Conservation (phyloP, 2,329 filamentous ascomycete species). For the Aspergillus felis region DNA sequence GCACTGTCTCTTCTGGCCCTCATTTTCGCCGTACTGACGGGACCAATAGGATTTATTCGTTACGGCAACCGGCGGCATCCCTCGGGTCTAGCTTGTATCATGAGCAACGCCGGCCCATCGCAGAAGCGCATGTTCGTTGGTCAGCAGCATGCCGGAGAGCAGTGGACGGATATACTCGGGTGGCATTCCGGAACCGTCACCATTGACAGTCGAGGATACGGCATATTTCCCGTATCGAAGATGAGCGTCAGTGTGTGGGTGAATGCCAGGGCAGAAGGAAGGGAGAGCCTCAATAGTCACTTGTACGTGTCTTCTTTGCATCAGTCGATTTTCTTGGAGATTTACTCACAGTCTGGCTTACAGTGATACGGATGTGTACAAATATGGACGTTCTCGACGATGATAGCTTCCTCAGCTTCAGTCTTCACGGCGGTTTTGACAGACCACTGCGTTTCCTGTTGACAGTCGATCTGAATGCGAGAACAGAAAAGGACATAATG, state of each 20-base stretch:
- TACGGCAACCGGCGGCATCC: constrained; percentile 49
- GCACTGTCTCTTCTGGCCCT: constrained; percentile 2
- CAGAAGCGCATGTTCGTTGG: constrained; percentile 62
- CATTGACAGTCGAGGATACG: constrained; percentile 59
- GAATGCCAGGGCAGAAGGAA: constrained; percentile 51
- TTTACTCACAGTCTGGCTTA: neutral
- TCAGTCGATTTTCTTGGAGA: neutral
- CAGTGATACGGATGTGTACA: constrained; percentile 13
- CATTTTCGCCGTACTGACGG: neutral
- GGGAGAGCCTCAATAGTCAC: constrained; percentile 39
- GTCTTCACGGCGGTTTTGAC: neutral
- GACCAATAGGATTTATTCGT: constrained; percentile 45
- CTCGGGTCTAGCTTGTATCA: constrained; percentile 53
- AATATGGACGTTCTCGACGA: constrained; percentile 18
- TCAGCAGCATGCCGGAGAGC: constrained; percentile 53
- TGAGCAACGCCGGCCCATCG: constrained; percentile 50
- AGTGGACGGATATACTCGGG: constrained; percentile 61
- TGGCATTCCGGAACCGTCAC: constrained; percentile 53
- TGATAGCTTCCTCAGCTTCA: constrained; percentile 22
- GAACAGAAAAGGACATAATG: neutral
- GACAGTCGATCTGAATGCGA: neutral
- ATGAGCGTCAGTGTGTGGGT: constrained; percentile 62
- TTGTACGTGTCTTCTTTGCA: constrained; percentile 37
- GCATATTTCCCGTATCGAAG: constrained; percentile 52
- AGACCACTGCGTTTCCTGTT: no score